Evolutionary conservation across 2,329 filamentous ascomycete genomes (phyloP).

Genomic region (Pestalotiopsis sp.): DNA sequence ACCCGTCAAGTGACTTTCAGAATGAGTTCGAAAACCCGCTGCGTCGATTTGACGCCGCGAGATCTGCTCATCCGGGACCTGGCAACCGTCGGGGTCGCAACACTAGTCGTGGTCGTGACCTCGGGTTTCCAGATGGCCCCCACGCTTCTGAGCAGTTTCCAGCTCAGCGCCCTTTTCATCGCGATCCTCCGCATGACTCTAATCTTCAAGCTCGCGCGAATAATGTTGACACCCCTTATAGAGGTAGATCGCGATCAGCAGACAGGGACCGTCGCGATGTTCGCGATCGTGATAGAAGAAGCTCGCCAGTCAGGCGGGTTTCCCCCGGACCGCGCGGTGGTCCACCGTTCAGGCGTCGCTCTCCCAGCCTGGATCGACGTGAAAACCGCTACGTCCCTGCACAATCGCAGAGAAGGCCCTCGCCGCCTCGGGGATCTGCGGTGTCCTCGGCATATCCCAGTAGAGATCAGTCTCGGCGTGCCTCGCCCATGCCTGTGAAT

Average conservation of each 20-base stretch:
- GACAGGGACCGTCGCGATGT: slow-evolving; percentile 43
- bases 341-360: slow-evolving; percentile 53
- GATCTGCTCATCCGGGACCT: not conserved
- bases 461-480: slow-evolving; percentile 51
- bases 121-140: not conserved
- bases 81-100: slow-evolving; percentile 6
- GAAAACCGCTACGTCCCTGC: slow-evolving; percentile 43
- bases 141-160: not conserved
- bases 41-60: not conserved
- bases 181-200: slow-evolving; percentile 30
- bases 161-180: not conserved
- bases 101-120: not conserved
- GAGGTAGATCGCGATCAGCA: slow-evolving; percentile 57
- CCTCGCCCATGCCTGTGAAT: slow-evolving; percentile 54
- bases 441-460: slow-evolving; percentile 55
- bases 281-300: slow-evolving; percentile 26
- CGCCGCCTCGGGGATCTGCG: slow-evolving; percentile 51
- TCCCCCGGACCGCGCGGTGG: slow-evolving; percentile 41
- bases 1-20: slow-evolving; percentile 5
- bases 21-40: not conserved
- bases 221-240: slow-evolving; percentile 24
- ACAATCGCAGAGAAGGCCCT: slow-evolving; percentile 47
- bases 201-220: slow-evolving; percentile 5
- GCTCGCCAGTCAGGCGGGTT: slow-evolving; percentile 35
- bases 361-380: slow-evolving; percentile 53